Conservation (phyloP, 2,329 filamentous ascomycete species). For the Botrytis fabae region DNA sequence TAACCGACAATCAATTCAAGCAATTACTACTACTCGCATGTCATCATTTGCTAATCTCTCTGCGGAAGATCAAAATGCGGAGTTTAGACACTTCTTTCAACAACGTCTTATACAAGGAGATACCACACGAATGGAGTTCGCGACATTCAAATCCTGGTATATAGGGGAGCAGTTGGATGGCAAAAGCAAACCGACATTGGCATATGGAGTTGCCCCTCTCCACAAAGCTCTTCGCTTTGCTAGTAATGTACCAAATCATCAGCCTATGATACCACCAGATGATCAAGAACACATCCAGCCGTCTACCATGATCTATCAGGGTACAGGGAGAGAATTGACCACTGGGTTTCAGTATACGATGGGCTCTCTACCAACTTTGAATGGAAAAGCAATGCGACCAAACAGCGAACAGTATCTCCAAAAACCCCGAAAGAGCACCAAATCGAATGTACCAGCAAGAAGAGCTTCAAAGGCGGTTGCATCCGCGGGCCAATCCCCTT, state of each 20-base stretch:
- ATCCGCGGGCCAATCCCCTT: background rate
- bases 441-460: background rate
- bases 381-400: background rate
- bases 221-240: background rate
- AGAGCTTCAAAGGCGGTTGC: too few relatives aligned
- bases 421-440: background rate
- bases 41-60: background rate
- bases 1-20: background rate
- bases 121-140: background rate
- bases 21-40: background rate
- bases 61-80: background rate
- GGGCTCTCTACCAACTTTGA: background rate
- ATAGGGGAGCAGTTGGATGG: background rate
- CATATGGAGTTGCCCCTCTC: background rate
- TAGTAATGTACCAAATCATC: background rate
- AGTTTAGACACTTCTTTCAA: background rate
- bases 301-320: background rate
- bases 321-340: background rate
- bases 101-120: background rate
- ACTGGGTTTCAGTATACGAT: background rate
- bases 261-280: background rate
- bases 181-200: background rate
- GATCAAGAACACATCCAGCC: background rate
- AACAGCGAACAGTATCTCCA: background rate
- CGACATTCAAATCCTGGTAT: background rate